A percentile compares a stretch with the other conserved stretches of the same genome.
phyloP scores from a whole-genome alignment of 2,329 filamentous ascomycete genomes.

The Cladophialophora immunda region DNA sequence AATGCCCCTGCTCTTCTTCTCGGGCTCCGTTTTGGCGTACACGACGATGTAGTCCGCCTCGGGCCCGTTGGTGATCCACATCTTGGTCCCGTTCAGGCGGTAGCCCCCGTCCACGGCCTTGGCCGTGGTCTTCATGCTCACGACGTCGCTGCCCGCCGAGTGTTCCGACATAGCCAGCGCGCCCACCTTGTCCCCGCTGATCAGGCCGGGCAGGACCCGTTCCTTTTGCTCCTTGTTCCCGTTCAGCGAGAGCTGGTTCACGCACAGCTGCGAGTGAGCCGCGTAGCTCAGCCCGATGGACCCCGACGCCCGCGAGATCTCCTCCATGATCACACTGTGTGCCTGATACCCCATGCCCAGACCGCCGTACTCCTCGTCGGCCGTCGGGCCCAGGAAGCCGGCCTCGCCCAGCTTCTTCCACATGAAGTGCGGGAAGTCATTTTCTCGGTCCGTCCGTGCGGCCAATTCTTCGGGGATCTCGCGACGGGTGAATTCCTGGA shows the following conservation, averaged over 20 bases:
- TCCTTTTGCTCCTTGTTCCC: constrained; percentile 80
- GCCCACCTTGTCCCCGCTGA: constrained; percentile 82
- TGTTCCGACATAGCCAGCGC: constrained; percentile 96
- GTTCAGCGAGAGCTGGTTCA: constrained; percentile 95
- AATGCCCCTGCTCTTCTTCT: constrained; percentile 85
- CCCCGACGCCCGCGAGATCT: constrained; percentile 82
- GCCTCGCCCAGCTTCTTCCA: constrained; percentile 94
- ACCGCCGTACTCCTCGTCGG: constrained; percentile 89
- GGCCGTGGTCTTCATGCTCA: constrained; percentile 91
- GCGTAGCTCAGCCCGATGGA: constrained; percentile 91
- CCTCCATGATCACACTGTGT: constrained; percentile 94
- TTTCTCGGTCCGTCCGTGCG: constrained; percentile 80
- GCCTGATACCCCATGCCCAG: constrained; percentile 95
- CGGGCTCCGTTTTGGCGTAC: constrained; percentile 93
- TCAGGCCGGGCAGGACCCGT: constrained; percentile 79
- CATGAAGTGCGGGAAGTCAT: constrained; percentile 89
- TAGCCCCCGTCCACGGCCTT: constrained; percentile 84
- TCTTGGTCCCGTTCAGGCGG: constrained; percentile 87
- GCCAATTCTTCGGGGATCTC: constrained; percentile 88
- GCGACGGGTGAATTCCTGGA: constrained; percentile 88
- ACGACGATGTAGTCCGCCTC: constrained; percentile 93
- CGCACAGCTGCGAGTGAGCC: constrained; percentile 93
- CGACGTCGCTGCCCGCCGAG: constrained; percentile 89
- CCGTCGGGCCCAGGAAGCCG: constrained; percentile 90
- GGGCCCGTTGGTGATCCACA: constrained; percentile 99